Base-by-base conservation (phyloP, 768 basidiomycete species). In the Tubosaeta sp. region DNA sequence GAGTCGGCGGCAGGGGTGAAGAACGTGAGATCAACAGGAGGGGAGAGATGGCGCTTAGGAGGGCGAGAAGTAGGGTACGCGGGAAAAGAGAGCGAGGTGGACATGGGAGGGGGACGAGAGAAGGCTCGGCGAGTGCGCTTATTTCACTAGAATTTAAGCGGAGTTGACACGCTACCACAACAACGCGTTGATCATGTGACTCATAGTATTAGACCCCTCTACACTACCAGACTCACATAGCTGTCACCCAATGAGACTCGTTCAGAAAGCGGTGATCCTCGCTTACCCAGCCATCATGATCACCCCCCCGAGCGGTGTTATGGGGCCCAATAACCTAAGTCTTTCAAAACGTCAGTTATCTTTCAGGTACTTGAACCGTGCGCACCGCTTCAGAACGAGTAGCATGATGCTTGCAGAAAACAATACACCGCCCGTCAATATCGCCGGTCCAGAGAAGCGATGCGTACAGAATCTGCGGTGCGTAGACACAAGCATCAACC, bases 211-310 rank as follows among this genome's bases (percentile, higher is more conserved):
- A 19, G 27, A 14, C n/a, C n/a, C 32, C n/a, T 42, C 41, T 50
- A 61, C 42, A 3, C 25, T 46, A 52, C 76, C 53, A 85, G 66
- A 12, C 78, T 71, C 35, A 81, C 51, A 58, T 84, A 85, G 53
- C 83, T 83, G 54, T 54, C 25, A 12, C 24, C 4, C 12, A 25
- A 30, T 61, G 44, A 55, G 56, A 44, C 40, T 51, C 31, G 46
- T 34, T 25, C 42, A 2, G 41, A 29, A 45, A 12, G 46, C 3
- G 44, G 8, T 39, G 30, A 30, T 44, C 43, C 31, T 32, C 22
- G 54, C 81, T 70, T 60, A 86, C 84, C 86, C 86, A 29, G 80
- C 79, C 58, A 86, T 84, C 81, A 84, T 81, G 1, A 80, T 45
- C 18, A 76, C 49, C 3, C 80, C 87, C 2, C 85, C 86, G 8